Conservation (phyloP, 2,329 filamentous ascomycete species). For the Lachnellula suecica region DNA sequence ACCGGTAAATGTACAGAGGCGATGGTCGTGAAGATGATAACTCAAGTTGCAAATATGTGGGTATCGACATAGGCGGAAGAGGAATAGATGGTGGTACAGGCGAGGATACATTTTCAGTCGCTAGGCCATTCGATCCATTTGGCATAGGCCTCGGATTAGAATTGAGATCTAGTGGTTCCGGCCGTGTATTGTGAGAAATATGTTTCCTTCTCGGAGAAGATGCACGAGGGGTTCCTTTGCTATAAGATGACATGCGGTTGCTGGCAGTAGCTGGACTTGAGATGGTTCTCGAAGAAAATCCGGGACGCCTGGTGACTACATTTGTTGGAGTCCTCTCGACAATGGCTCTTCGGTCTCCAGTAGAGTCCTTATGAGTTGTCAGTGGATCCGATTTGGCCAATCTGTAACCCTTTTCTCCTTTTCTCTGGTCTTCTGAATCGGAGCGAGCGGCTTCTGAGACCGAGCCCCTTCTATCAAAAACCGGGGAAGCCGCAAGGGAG, state of each 20-base stretch:
- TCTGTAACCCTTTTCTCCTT: slow-evolving; percentile 8
- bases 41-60: slow-evolving; percentile 64
- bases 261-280: slow-evolving; percentile 21
- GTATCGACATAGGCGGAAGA: slow-evolving; percentile 65
- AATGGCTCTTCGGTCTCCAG: slow-evolving; percentile 16
- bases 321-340: slow-evolving; percentile 16
- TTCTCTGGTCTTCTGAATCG: slow-evolving; percentile 15
- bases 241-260: slow-evolving; percentile 22
- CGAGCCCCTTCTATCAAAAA: slow-evolving; percentile 16
- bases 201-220: slow-evolving; percentile 29
- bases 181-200: slow-evolving; percentile 17
- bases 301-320: slow-evolving; percentile 19
- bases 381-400: slow-evolving; percentile 14
- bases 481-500: slow-evolving; percentile 32
- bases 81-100: slow-evolving; percentile 54
- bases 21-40: slow-evolving; percentile 61
- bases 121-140: slow-evolving; percentile 11
- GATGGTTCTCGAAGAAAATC: slow-evolving; percentile 27
- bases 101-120: slow-evolving; percentile 22
- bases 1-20: slow-evolving; percentile 64
- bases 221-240: slow-evolving; percentile 21
- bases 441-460: slow-evolving; percentile 17
- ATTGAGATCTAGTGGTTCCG: slow-evolving; percentile 29
- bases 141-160: slow-evolving; percentile 10
- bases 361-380: slow-evolving; percentile 6